phyloP scores from a whole-genome alignment of 306 rosid genomes.

The Boehmeria nivea region DNA sequence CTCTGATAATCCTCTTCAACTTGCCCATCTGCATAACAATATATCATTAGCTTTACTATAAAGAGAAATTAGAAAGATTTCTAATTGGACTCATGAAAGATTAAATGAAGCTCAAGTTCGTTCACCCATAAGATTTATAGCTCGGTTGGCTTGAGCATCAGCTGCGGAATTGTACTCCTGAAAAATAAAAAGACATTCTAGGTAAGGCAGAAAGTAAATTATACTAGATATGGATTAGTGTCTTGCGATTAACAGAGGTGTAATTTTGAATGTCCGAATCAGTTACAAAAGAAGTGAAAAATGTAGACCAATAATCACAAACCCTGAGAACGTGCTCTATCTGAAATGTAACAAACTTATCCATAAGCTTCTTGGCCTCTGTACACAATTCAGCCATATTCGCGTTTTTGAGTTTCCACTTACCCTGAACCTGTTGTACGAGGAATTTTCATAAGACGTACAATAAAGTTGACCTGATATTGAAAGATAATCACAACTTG shows the following conservation, averaged over 20 bases:
- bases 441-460: conserved; percentile 4
- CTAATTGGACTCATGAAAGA: neutral
- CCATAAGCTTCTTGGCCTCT: conserved; percentile 52
- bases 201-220: neutral
- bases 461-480: too few species aligned
- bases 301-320: conserved; percentile 13
- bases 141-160: conserved; percentile 70
- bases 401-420: conserved; percentile 59
- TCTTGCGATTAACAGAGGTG: too few species aligned
- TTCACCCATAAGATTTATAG: conserved; percentile 54
- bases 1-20: conserved; percentile 48
- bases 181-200: conserved; percentile 7
- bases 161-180: conserved; percentile 75
- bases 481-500: too few species aligned
- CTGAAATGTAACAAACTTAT: conserved; percentile 54
- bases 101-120: conserved; percentile 5
- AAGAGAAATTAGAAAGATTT: too few species aligned
- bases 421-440: conserved; percentile 55
- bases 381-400: conserved; percentile 59
- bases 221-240: too few species aligned
- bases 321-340: conserved; percentile 73
- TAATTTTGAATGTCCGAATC: neutral
- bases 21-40: conserved; percentile 52
- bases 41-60: conserved; percentile 5
- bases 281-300: neutral